These are phyloP conservation scores for Amaranthus cruentus DNA, from an alignment of 148 eudicot species.

Conservation along the genomic window DNA sequence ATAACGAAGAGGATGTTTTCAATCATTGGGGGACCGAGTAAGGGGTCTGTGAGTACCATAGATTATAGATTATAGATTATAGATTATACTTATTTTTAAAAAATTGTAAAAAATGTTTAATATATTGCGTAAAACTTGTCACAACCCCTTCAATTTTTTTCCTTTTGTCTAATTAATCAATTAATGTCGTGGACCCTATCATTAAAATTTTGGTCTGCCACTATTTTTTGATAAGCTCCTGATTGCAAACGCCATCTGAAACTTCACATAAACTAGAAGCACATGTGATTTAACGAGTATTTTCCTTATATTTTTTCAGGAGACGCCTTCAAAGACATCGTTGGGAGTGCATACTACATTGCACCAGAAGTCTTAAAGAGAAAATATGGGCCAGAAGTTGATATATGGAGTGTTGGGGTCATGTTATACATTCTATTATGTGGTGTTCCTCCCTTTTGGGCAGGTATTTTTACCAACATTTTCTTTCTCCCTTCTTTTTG, in stretches of 20 bases:
- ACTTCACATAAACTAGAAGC: no score
- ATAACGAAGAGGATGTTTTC: no score
- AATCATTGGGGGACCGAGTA: no score
- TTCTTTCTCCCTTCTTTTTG: not conserved
- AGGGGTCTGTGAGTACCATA: no score
- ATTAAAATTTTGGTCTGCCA: no score
- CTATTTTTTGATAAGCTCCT: no score
- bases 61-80: no score
- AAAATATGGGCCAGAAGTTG: slow-evolving; percentile 59
- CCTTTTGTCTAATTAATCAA: not conserved
- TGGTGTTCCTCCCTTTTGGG: slow-evolving; percentile 67
- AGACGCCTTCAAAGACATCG: slow-evolving; percentile 54
- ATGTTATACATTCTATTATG: slow-evolving; percentile 48
- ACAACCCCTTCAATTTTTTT: not conserved
- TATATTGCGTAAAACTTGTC: not conserved
- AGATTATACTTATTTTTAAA: no score
- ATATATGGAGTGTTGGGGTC: slow-evolving; percentile 60
- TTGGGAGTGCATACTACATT: slow-evolving; percentile 61
- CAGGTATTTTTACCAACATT: slow-evolving; percentile 30
- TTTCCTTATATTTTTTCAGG: slow-evolving; percentile 35
- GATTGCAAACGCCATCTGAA: no score
- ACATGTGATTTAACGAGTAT: no score
- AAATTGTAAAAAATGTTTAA: no score
- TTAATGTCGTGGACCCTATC: no score
- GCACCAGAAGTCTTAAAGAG: slow-evolving; percentile 64